Base-by-base conservation (phyloP, 148 eudicot genomes). In the Silene latifolia region DNA sequence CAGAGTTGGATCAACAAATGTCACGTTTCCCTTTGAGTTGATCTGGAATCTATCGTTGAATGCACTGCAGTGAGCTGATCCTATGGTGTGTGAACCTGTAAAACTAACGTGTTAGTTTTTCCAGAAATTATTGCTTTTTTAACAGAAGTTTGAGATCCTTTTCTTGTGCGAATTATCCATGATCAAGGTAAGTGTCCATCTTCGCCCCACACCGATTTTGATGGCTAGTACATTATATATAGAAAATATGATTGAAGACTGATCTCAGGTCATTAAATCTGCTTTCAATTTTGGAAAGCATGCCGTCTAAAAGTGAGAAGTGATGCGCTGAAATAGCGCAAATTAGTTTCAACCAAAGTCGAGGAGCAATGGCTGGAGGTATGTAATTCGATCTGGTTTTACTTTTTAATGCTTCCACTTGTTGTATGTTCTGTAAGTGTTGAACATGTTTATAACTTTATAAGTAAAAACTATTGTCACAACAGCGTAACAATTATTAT, bases 21-120 rank as follows among this genome's bases (percentile, higher is more conserved):
- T 90, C 65, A 87, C 74, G 69, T 81, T 85, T 21, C 95, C 92
- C 15, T 81, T 81, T 0, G 90, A 46, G 76, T 81, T 84, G 8
- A 79, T 25, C 29, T 77, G 77, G 74, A 87, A 84, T 18, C 96
- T 82, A 72, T 90, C 88, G 42, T 77, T 88, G 84, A 90, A 88
- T 7, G 88, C 76, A 3, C 29, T 81, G 85, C 96, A 90, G 73
- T 88, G 96, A 24, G 96, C 92, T 68, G 79, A 72, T 15, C 96
- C 96, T 46, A 90, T 90, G 72, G 96, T 90, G 84, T 90, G 96
- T 58, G 92, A 92, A 47, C 96, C 96, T 90, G 83, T 81, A 76
- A 60, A 2, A 57, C 29, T 12, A 63, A 39, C 74, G 18, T 2
- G n/a, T n/a, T n/a, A 51, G 56, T 15, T 51, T 51, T 14, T 51